A percentile compares a stretch with the other conserved stretches of the same genome.
phyloP scores from a whole-genome alignment of 2,329 filamentous ascomycete genomes.

The Fusarium aywerte region DNA sequence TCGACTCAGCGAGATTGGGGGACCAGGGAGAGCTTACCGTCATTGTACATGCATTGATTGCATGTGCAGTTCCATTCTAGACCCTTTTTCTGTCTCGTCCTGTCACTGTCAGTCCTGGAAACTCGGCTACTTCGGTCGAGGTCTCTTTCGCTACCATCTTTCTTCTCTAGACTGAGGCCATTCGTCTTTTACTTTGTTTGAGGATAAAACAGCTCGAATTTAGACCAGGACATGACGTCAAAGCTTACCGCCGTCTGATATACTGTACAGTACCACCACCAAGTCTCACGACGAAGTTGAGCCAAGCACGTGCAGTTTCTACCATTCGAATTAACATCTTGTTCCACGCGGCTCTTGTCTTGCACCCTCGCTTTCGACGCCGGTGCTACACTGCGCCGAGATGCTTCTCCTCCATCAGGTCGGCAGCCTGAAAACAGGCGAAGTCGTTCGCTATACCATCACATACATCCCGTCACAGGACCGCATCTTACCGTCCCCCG shows the following conservation, averaged over 20 bases:
- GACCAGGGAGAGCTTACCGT: constrained; percentile 40
- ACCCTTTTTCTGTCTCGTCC: constrained; percentile 34
- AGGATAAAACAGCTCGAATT: background rate
- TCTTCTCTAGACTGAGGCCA: background rate
- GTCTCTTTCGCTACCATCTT: constrained; percentile 7
- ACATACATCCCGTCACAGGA: constrained; percentile 92
- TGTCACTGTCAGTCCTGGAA: constrained; percentile 12
- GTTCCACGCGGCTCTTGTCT: background rate
- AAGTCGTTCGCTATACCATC: constrained; percentile 90
- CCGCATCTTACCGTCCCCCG: constrained; percentile 87
- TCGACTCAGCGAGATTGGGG: constrained; percentile 37
- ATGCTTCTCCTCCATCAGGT: constrained; percentile 95
- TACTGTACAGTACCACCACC: constrained; percentile 4
- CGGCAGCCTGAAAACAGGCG: constrained; percentile 92
- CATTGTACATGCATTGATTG: constrained; percentile 39
- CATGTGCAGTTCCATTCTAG: constrained; percentile 25
- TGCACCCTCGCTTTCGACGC: background rate
- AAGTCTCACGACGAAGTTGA: constrained; percentile 3
- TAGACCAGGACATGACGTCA: constrained; percentile 43
- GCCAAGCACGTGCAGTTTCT: constrained; percentile 19
- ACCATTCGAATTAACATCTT: background rate
- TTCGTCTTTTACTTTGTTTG: background rate
- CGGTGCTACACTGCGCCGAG: constrained; percentile 29
- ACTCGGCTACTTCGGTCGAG: constrained; percentile 32
- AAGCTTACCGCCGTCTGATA: constrained; percentile 25